A percentile compares a stretch with the other conserved stretches of the same genome.
phyloP scores from a whole-genome alignment of 768 basidiomycete genomes.

The Cubamyces lactineus region DNA sequence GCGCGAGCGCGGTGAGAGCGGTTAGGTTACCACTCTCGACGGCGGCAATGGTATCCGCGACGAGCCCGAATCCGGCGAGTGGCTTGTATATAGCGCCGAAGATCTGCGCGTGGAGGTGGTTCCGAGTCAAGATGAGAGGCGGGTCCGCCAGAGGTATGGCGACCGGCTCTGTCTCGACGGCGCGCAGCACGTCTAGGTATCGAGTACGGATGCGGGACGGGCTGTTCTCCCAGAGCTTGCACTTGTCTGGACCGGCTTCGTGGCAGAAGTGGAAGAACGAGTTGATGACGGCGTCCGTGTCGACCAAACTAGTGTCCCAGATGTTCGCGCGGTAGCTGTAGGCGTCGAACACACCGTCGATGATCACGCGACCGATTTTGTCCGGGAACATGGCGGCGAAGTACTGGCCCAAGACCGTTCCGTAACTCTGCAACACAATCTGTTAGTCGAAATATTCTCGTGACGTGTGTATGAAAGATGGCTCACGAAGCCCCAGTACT shows the following conservation, averaged over 20 bases:
- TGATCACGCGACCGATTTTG: conserved; percentile 35
- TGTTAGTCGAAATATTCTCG: too few relatives aligned
- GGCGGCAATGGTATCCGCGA: conserved; percentile 20
- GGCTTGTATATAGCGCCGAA: conserved; percentile 24
- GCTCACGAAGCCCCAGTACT: conserved; percentile 37
- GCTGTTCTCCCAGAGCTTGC: conserved; percentile 32
- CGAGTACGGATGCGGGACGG: conserved; percentile 25
- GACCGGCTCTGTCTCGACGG: conserved; percentile 16
- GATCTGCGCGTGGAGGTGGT: conserved; percentile 11
- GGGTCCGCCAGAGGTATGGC: conserved; percentile 18
- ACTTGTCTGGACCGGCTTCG: conserved; percentile 29
- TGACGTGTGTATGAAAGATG: not conserved
- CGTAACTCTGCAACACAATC: conserved; percentile 21
- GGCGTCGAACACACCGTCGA: conserved; percentile 37
- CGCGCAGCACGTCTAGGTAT: conserved; percentile 12
- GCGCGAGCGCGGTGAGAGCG: conserved; percentile 18
- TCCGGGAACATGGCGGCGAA: conserved; percentile 39
- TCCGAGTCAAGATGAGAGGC: conserved; percentile 21
- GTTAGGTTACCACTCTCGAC: conserved; percentile 21
- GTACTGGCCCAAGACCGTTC: conserved; percentile 27
- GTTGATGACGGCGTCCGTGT: conserved; percentile 30
- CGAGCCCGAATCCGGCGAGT: not conserved
- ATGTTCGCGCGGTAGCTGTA: conserved; percentile 26
- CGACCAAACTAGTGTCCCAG: conserved; percentile 31
- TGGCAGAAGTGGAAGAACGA: conserved; percentile 27